phyloP scores from a whole-genome alignment of 2,329 filamentous ascomycete species.

The Penicillium sp. region DNA sequence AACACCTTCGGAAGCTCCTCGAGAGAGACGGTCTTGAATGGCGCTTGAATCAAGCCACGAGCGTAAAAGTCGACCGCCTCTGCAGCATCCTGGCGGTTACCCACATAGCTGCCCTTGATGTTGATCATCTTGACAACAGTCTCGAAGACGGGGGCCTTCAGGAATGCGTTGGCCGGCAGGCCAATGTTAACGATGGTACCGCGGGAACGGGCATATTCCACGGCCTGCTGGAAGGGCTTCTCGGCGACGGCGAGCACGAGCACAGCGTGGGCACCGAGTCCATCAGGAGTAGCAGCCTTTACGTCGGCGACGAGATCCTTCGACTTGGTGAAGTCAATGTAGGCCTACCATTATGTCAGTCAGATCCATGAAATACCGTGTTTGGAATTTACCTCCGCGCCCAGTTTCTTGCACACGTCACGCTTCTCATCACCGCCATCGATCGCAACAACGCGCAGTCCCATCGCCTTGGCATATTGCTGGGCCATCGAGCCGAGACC shows the following conservation, averaged over 20 bases:
- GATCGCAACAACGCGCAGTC: constrained; percentile 76
- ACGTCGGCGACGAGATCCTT: constrained; percentile 83
- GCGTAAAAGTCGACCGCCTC: constrained; percentile 91
- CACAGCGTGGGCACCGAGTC: constrained; percentile 83
- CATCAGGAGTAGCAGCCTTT: constrained; percentile 76
- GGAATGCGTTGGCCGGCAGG: constrained; percentile 76
- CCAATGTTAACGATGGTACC: constrained; percentile 89
- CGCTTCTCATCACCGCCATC: constrained; percentile 82
- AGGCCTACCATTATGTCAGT: constrained; percentile 49
- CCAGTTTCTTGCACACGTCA: constrained; percentile 67
- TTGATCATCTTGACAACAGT: constrained; percentile 87
- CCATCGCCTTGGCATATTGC: constrained; percentile 93
- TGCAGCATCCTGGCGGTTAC: constrained; percentile 82
- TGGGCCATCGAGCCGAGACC: constrained; percentile 77
- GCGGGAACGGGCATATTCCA: constrained; percentile 79
- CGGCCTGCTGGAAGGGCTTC: constrained; percentile 94
- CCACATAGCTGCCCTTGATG: constrained; percentile 93
- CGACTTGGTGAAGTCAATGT: constrained; percentile 77
- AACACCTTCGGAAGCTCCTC: constrained; percentile 81
- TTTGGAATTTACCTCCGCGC: constrained; percentile 54
- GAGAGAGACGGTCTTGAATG: constrained; percentile 82
- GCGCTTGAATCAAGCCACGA: constrained; percentile 80
- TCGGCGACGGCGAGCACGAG: constrained; percentile 84
- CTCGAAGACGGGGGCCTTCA: constrained; percentile 85
- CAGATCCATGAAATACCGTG: too few species aligned